Conservation (phyloP, 2,329 filamentous ascomycete genomes). For the Myotisia sp. region DNA sequence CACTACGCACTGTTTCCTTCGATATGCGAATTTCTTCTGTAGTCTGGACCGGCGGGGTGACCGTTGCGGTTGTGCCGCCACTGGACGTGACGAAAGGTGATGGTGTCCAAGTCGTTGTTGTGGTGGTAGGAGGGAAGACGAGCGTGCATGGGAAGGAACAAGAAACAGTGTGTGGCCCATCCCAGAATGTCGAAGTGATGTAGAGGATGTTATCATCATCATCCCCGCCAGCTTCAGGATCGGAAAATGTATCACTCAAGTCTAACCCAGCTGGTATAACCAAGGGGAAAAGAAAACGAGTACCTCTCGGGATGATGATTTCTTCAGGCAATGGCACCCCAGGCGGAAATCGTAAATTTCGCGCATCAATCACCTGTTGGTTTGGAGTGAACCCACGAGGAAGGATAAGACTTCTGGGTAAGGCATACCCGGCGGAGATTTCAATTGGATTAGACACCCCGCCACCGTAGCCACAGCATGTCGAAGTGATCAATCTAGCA, state of each 20-base stretch:
- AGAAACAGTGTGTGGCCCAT: not conserved
- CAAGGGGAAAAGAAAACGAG: not conserved
- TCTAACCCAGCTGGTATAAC: not conserved
- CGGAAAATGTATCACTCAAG: conserved; percentile 3
- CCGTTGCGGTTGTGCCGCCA: not conserved
- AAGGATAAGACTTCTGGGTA: not conserved
- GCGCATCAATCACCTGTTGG: not conserved
- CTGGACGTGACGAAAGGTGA: not conserved
- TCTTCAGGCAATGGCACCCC: conserved; percentile 1
- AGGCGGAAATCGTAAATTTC: not conserved
- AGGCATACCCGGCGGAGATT: not conserved
- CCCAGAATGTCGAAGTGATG: not conserved
- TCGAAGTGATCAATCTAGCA: not conserved
- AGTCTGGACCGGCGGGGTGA: not conserved
- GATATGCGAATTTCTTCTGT: not conserved
- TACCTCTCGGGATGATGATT: not conserved
- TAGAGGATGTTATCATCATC: not conserved
- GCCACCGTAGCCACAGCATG: not conserved
- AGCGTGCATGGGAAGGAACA: not conserved
- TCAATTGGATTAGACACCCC: not conserved
- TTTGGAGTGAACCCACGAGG: not conserved
- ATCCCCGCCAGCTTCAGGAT: not conserved
- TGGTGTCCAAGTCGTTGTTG: not conserved
- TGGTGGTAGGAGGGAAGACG: conserved; percentile 2
- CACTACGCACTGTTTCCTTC: not conserved